A percentile compares a stretch with the other conserved stretches of the same genome.
These are phyloP conservation scores for Trichomonascus vanleenenianus DNA, from an alignment of 805 yeast species.

Conservation along the genomic window DNA sequence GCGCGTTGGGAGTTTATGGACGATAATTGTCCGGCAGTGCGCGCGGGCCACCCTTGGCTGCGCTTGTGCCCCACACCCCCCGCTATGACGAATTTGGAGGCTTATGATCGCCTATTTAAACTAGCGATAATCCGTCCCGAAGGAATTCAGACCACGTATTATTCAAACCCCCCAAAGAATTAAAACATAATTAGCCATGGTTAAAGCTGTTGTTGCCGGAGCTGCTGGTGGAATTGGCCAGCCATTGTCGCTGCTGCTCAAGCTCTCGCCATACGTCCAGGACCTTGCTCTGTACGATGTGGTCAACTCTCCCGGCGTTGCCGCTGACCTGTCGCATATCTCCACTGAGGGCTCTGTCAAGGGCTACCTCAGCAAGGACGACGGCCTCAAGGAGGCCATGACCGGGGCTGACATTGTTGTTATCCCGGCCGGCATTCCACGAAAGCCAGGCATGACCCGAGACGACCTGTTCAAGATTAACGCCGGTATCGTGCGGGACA, in stretches of 20 bases:
- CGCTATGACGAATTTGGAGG: too few species aligned
- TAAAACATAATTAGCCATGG: slow-evolving; percentile 10
- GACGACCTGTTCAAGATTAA: slow-evolving; percentile 81
- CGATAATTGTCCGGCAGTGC: too few species aligned
- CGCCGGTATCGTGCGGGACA: slow-evolving; percentile 67
- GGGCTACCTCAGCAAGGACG: slow-evolving; percentile 55
- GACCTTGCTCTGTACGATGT: slow-evolving; percentile 79
- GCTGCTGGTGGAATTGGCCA: slow-evolving; percentile 96
- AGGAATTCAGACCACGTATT: too few species aligned
- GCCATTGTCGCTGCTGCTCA: slow-evolving; percentile 75
- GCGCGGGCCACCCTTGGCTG: too few species aligned
- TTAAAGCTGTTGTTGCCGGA: slow-evolving; percentile 54
- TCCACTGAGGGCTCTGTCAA: slow-evolving; percentile 55
- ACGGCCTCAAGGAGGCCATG: slow-evolving; percentile 61
- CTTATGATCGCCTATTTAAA: too few species aligned
- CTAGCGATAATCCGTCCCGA: too few species aligned
- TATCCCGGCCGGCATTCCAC: slow-evolving; percentile 88
- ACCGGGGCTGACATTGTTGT: slow-evolving; percentile 77
- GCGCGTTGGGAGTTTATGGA: too few species aligned
- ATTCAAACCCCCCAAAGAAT: too few species aligned
- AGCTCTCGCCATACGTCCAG: slow-evolving; percentile 53
- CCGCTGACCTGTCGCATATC: slow-evolving; percentile 81
- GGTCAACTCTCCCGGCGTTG: slow-evolving; percentile 78
- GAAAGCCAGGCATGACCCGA: slow-evolving; percentile 93
- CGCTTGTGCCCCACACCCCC: too few species aligned